Conservation (phyloP, 129 eudicot species). For the Ambrosia artemisiifolia region DNA sequence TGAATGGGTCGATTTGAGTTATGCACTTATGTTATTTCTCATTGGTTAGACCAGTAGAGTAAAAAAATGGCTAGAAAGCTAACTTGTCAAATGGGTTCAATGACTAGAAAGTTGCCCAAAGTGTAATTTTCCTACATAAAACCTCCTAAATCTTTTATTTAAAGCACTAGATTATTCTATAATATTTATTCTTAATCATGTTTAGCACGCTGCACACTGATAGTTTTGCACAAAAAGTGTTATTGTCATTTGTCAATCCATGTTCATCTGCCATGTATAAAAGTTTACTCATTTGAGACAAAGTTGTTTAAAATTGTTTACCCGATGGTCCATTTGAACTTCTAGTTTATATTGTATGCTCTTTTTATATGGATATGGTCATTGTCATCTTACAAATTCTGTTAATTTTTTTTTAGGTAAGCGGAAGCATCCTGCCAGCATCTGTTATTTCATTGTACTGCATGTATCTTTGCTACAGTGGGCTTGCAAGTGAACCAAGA, state of each 20-base stretch:
- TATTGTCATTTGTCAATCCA: neutral
- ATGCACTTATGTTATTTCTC: neutral
- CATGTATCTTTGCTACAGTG: constrained; percentile 92
- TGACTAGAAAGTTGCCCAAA: neutral
- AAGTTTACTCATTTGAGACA: neutral
- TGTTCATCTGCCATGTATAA: neutral
- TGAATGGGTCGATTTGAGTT: neutral
- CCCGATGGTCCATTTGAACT: neutral
- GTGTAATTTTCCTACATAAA: neutral
- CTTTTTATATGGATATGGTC: neutral
- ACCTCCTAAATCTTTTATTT: neutral
- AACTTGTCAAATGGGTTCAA: neutral
- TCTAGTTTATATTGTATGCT: neutral
- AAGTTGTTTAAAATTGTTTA: neutral
- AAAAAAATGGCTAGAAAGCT: neutral
- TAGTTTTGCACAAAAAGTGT: neutral
- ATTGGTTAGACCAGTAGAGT: neutral
- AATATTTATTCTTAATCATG: neutral
- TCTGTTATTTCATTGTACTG: constrained; percentile 88
- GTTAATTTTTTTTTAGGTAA: constrained; percentile 42
- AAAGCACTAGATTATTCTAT: neutral
- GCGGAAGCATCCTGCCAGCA: constrained; percentile 95
- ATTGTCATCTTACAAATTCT: neutral
- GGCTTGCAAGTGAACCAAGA: constrained; percentile 97
- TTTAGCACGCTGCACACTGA: neutral